Conservation (phyloP, 2,329 filamentous ascomycete species). For the Ceratocystis ficicola region DNA sequence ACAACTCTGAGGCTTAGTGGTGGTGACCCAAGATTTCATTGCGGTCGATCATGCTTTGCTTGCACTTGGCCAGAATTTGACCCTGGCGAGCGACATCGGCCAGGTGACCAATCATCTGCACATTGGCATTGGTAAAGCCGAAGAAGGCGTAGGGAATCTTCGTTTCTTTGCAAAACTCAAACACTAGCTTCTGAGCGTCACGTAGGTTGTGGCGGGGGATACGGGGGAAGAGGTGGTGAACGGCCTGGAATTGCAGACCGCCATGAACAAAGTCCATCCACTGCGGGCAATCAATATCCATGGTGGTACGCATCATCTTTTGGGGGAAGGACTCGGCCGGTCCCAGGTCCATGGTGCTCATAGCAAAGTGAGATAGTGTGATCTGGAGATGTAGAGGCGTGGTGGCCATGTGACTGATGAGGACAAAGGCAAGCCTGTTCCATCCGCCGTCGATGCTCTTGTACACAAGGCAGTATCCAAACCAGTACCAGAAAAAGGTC, state of each 20-base stretch:
- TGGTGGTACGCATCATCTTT: constrained; percentile 82
- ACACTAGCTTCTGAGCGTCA: constrained; percentile 58
- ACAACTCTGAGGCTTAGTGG: constrained; percentile 19
- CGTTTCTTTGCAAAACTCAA: constrained; percentile 70
- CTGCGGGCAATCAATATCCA: constrained; percentile 78
- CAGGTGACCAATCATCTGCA: constrained; percentile 62
- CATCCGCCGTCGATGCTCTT: constrained; percentile 55
- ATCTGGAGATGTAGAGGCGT: constrained; percentile 81
- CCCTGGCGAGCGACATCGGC: constrained; percentile 72
- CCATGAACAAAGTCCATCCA: constrained; percentile 88
- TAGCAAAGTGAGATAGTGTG: constrained; percentile 82
- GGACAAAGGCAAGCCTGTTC: constrained; percentile 59
- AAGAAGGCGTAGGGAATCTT: constrained; percentile 76
- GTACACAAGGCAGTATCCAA: constrained; percentile 72
- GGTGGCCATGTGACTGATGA: constrained; percentile 69
- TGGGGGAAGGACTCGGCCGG: constrained; percentile 78
- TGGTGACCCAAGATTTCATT: constrained; percentile 21
- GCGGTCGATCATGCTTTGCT: constrained; percentile 30
- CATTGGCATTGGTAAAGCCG: constrained; percentile 73
- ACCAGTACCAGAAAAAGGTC: constrained; percentile 75
- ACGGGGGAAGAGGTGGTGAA: constrained; percentile 75
- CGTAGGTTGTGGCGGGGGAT: constrained; percentile 78
- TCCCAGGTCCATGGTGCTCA: constrained; percentile 80
- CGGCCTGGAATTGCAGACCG: constrained; percentile 77
- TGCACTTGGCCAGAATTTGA: constrained; percentile 63